Evolutionary conservation across 2,329 filamentous ascomycete genomes (phyloP), one percentile per base, ranked within the genome.

Genomic region (Nothopassalora personata): DNA sequence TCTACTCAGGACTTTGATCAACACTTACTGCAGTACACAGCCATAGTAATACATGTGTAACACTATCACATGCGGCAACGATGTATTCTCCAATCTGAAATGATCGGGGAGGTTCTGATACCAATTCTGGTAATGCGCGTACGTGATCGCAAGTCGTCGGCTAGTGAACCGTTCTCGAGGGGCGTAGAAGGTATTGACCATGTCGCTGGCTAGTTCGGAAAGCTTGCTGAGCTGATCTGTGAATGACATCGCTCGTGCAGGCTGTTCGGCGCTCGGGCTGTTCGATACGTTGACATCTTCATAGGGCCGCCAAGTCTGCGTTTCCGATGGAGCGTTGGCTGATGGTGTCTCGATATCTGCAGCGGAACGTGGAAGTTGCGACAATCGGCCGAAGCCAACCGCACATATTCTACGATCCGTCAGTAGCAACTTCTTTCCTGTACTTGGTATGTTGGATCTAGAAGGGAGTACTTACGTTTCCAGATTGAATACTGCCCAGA

Each of bases 191-290:
- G 88, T 81, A 68, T 87, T 87, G 19, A 89, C 78, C 31, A 86
- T 87, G 65, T 88, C 82, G 70, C 89, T 88, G 1, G 90, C 84
- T 1, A 91, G 81, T 72, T 90, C 87, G 62, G 86, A 89, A 53
- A 91, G 79, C 67, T 87, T 84, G 68, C 86, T 88, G 65, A 90
- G 86, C 64, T 86, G 71, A 30, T 77, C 73, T 11, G 76, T 68
- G 63, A 78, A 77, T 61, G 68, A 59, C 59, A 67, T 70, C 15
- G 64, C 65, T 83, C 71, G 86, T 5, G 87, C 83, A 1, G 85
- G 86, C 27, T 86, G 79, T 33, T 90, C 85, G 60, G 89, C 87
- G 3, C 83, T 87, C 0, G 84, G 83, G 64, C 87, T 86, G 9
- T 68, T 51, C 6, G 66, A 60, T 15, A 72, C 56, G 45, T 71